Conservation (phyloP, 2,329 filamentous ascomycete genomes). For the Scedosporium boydii region DNA sequence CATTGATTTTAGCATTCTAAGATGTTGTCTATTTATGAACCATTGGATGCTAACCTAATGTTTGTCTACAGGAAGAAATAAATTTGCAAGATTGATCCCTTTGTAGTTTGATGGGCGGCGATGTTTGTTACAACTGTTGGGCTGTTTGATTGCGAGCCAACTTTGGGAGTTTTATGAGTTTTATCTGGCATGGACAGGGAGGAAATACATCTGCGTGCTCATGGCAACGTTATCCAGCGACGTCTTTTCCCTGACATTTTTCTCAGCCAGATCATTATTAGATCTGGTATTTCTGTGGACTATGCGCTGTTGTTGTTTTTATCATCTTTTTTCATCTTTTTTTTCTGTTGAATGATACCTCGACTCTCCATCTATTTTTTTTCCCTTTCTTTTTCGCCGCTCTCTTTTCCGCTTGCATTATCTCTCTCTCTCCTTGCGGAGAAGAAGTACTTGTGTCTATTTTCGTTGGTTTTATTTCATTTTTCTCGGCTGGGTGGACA, state of each 20-base stretch:
- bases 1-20: no score
- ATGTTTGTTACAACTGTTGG: conserved; percentile 10
- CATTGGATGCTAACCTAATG: conserved; percentile 7
- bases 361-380: neutral
- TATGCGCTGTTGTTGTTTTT: neutral
- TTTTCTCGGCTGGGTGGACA: neutral
- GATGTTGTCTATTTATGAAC: neutral
- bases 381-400: conserved; percentile 12
- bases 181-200: neutral
- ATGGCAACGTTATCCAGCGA: neutral
- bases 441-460: conserved; percentile 8
- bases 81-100: neutral
- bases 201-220: neutral
- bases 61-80: conserved; percentile 1
- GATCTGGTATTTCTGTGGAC: neutral
- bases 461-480: neutral
- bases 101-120: conserved; percentile 11
- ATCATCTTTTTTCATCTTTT: neutral
- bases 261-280: conserved; percentile 1
- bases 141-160: conserved; percentile 7
- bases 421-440: conserved; percentile 9
- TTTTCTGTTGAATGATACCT: neutral
- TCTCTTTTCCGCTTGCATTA: neutral
- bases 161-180: neutral
- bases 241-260: neutral